Evolutionary conservation across 805 yeast species (phyloP).

Genomic region (Pichia heedii): DNA sequence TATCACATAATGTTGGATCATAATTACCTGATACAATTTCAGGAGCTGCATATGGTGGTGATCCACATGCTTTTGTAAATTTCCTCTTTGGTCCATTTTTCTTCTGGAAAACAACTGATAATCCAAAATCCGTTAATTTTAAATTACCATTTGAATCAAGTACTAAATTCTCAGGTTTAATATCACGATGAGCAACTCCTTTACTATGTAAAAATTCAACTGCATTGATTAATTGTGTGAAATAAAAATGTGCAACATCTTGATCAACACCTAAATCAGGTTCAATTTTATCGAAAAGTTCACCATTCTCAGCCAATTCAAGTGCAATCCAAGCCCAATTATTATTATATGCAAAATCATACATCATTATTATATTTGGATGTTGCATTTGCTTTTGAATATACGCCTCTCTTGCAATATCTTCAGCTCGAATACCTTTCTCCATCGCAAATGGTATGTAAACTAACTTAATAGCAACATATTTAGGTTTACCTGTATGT

Average conservation of each 20-base stretch:
- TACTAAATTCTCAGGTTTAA: conserved; percentile 62
- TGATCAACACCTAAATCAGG: conserved; percentile 64
- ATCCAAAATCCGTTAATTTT: conserved; percentile 71
- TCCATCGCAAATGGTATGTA: conserved; percentile 29
- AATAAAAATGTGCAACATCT: conserved; percentile 60
- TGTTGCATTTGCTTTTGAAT: conserved; percentile 53
- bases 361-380: conserved; percentile 48
- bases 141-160: conserved; percentile 56
- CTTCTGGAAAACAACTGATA: conserved; percentile 52
- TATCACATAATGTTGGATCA: conserved; percentile 48
- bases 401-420: conserved; percentile 43
- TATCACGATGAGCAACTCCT: conserved; percentile 62
- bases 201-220: conserved; percentile 48
- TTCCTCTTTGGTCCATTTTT: conserved; percentile 37
- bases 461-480: conserved; percentile 51
- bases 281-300: conserved; percentile 68
- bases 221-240: conserved; percentile 55
- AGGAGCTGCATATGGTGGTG: conserved; percentile 76
- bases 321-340: conserved; percentile 58
- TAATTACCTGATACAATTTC: conserved; percentile 46
- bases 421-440: conserved; percentile 24
- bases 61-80: conserved; percentile 52
- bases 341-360: conserved; percentile 44
- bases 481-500: conserved; percentile 7
- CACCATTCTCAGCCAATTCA: conserved; percentile 70